Conservation (phyloP, 2,329 filamentous ascomycete genomes). For the Fusarium sacchari region DNA sequence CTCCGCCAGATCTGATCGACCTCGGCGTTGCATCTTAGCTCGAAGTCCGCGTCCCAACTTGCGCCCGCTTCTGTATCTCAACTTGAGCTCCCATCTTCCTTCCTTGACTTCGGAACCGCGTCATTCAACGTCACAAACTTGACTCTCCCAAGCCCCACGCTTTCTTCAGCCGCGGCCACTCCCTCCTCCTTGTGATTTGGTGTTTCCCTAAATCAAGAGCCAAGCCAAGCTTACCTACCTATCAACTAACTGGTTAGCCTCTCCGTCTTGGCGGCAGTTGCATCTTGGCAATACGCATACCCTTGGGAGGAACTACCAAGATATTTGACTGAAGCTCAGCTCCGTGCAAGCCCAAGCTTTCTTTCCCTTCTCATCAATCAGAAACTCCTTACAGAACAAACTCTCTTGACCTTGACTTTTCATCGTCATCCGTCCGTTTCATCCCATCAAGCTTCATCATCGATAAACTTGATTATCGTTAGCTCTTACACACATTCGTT, state of each 20-base stretch:
- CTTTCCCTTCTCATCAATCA: conserved; percentile 12
- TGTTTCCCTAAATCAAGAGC: conserved; percentile 14
- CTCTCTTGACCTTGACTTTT: background rate
- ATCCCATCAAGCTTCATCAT: conserved; percentile 6
- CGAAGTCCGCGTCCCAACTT: conserved; percentile 2
- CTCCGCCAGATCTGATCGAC: conserved; percentile 9
- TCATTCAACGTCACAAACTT: conserved; percentile 21
- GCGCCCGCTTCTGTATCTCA: conserved; percentile 9
- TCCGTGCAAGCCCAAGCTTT: conserved; percentile 11
- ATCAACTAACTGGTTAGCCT: conserved; percentile 22
- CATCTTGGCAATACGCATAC: conserved; percentile 31
- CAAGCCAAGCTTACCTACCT: conserved; percentile 30
- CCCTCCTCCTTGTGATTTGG: conserved; percentile 24
- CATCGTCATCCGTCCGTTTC: conserved; percentile 1
- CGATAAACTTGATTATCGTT: conserved; percentile 4
- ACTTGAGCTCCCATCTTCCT: background rate
- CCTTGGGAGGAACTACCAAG: conserved; percentile 4
- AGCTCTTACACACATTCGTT: conserved; percentile 11
- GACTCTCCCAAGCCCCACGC: background rate
- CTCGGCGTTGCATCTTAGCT: background rate
- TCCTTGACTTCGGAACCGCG: background rate
- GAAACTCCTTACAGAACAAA: background rate
- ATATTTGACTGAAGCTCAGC: conserved; percentile 19
- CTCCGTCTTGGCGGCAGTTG: conserved; percentile 33
- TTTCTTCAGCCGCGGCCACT: background rate